phyloP scores from a whole-genome alignment of 2,329 filamentous ascomycete genomes.

The Elsinoe perseae region DNA sequence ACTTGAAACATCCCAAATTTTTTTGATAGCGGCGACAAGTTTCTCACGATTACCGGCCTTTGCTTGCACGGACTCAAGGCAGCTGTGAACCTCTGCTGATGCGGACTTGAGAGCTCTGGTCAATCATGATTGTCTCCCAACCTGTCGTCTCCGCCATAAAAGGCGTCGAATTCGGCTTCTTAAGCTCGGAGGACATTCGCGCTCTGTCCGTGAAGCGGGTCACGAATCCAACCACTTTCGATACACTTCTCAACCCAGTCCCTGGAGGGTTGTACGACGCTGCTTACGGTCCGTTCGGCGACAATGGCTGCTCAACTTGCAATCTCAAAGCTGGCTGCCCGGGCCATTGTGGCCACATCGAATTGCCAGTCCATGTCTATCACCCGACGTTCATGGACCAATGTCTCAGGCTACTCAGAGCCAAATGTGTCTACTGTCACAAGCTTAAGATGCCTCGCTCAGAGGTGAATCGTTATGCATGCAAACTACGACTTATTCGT shows the following conservation, averaged over 20 bases:
- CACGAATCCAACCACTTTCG: constrained; percentile 88
- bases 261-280: constrained; percentile 89
- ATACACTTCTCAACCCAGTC: constrained; percentile 79
- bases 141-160: constrained; percentile 76
- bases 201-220: constrained; percentile 89
- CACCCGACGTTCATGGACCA: constrained; percentile 97
- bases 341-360: constrained; percentile 90
- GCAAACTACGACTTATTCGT: constrained; percentile 78
- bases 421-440: constrained; percentile 86
- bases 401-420: constrained; percentile 71
- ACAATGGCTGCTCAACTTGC: constrained; percentile 89
- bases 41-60: background rate
- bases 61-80: background rate
- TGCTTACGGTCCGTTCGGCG: constrained; percentile 81
- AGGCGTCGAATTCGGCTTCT: constrained; percentile 82
- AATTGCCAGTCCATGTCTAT: constrained; percentile 86
- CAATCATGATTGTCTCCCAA: constrained; percentile 47
- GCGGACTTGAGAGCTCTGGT: background rate
- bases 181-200: constrained; percentile 74
- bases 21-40: background rate
- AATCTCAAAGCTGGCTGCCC: constrained; percentile 78
- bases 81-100: constrained; percentile 20
- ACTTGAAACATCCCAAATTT: background rate
- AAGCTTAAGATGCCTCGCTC: constrained; percentile 71
- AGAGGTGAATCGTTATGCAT: constrained; percentile 69